Evolutionary conservation across 768 basidiomycete genomes (phyloP).

Genomic region (Nidularia sp.): DNA sequence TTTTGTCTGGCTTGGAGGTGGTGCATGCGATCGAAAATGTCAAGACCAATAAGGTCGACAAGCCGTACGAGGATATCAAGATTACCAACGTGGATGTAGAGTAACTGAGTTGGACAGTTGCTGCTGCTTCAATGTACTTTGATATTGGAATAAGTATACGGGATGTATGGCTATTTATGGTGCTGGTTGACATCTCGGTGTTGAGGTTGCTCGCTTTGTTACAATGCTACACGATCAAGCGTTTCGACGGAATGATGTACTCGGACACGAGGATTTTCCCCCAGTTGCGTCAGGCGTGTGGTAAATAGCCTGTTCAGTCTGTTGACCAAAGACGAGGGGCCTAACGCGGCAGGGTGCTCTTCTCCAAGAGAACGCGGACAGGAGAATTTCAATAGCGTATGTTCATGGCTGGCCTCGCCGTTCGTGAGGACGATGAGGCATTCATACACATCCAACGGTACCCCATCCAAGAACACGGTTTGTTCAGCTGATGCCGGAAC

Average conservation of each 20-base stretch:
- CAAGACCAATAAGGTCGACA: conserved; percentile 79
- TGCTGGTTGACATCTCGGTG: too few species aligned
- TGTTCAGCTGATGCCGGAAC: conserved; percentile 22
- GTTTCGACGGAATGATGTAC: conserved; percentile 30
- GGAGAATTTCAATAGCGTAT: conserved; percentile 53
- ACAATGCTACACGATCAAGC: conserved; percentile 46
- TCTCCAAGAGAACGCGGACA: conserved; percentile 34
- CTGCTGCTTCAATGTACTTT: conserved; percentile 6
- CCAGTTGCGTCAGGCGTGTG: conserved; percentile 19
- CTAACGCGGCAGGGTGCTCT: conserved; percentile 11
- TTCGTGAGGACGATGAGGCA: conserved; percentile 19
- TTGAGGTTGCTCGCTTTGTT: conserved; percentile 4
- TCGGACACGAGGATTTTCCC: conserved; percentile 12
- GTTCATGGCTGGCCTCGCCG: conserved; percentile 6
- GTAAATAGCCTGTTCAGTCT: conserved; percentile 28
- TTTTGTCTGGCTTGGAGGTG: conserved; percentile 82
- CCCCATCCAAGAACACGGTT: conserved; percentile 37
- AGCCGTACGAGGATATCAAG: conserved; percentile 92
- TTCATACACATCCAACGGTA: conserved; percentile 49
- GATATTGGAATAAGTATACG: too few species aligned
- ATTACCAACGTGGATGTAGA: conserved; percentile 78
- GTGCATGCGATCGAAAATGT: conserved; percentile 91
- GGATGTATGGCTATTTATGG: too few species aligned
- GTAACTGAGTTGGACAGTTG: conserved; percentile 20
- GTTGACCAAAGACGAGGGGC: conserved; percentile 18